Conservation (phyloP, 1,284 basidiomycete species). For the Ceratobasidium sp. region DNA sequence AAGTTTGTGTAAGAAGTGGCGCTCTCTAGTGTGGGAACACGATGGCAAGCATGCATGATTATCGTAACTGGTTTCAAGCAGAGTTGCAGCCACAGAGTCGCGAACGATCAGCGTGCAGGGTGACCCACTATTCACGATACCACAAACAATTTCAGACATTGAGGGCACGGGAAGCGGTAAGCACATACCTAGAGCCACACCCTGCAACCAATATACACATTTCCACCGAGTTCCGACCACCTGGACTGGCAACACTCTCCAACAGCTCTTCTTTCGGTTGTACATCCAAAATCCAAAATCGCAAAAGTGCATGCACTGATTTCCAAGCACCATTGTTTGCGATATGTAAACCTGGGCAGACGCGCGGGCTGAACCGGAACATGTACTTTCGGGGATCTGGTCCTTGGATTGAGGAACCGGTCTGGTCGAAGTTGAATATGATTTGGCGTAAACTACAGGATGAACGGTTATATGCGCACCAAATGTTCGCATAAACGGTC, state of each 20-base stretch:
- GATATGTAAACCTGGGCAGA: constrained; percentile 48
- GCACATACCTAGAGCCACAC: neutral
- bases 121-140: neutral
- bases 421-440: constrained; percentile 38
- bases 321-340: constrained; percentile 43
- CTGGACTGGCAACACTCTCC: neutral
- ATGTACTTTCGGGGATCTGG: constrained; percentile 34
- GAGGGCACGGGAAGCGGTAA: neutral
- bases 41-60: no score
- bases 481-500: constrained; percentile 16
- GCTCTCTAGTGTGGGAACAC: no score
- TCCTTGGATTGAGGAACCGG: constrained; percentile 39
- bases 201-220: neutral
- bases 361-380: constrained; percentile 31
- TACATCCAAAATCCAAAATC: neutral
- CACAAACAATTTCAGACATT: neutral
- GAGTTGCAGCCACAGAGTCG: neutral
- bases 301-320: neutral
- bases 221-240: neutral
- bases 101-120: neutral
- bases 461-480: constrained; percentile 1
- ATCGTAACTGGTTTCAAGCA: neutral
- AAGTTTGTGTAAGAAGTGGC: no score
- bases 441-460: neutral
- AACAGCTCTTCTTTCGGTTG: constrained; percentile 5